These are phyloP conservation scores for Apiotrichum veenhuisii DNA, from an alignment of 1,284 basidiomycete genomes.

Conservation along the genomic window DNA sequence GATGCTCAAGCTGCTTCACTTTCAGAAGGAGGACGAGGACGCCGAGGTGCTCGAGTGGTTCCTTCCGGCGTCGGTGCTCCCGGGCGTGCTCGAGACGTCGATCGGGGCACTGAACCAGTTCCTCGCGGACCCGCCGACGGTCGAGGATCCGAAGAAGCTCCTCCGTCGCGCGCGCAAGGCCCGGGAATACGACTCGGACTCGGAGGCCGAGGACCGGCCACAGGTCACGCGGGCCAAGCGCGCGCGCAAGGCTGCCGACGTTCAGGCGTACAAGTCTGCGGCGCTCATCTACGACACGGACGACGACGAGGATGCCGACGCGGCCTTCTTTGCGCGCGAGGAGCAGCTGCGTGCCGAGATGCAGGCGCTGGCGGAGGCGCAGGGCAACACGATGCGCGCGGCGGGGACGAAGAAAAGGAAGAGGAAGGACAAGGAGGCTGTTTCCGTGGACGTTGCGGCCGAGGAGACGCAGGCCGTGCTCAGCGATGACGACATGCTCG, in stretches of 20 bases:
- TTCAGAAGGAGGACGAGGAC: constrained; percentile 25
- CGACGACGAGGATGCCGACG: constrained; percentile 55
- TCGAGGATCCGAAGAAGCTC: constrained; percentile 33
- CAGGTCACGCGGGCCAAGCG: constrained; percentile 16
- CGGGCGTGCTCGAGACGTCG: constrained; percentile 26
- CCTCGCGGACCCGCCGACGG: constrained; percentile 22
- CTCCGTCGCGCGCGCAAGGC: constrained; percentile 17
- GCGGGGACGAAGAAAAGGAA: constrained; percentile 42
- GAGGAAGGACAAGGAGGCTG: constrained; percentile 21
- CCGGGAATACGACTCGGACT: constrained; percentile 60
- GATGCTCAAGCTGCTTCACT: constrained; percentile 56
- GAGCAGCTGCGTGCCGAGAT: constrained; percentile 56
- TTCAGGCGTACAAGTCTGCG: constrained; percentile 74
- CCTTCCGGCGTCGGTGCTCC: constrained; percentile 30
- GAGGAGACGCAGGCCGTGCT: constrained; percentile 9
- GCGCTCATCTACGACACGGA: constrained; percentile 88
- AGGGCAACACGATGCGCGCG: constrained; percentile 25
- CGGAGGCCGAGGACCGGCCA: constrained; percentile 32
- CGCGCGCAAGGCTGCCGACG: constrained; percentile 55
- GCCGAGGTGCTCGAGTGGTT: constrained; percentile 27
- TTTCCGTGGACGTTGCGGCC: constrained; percentile 2
- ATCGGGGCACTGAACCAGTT: constrained; percentile 37
- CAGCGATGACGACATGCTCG: not conserved
- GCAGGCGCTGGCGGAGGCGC: constrained; percentile 53
- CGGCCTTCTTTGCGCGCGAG: constrained; percentile 71